Base-by-base conservation (phyloP, 2,329 filamentous ascomycete genomes). In the Chrysoporthe puriensis region DNA sequence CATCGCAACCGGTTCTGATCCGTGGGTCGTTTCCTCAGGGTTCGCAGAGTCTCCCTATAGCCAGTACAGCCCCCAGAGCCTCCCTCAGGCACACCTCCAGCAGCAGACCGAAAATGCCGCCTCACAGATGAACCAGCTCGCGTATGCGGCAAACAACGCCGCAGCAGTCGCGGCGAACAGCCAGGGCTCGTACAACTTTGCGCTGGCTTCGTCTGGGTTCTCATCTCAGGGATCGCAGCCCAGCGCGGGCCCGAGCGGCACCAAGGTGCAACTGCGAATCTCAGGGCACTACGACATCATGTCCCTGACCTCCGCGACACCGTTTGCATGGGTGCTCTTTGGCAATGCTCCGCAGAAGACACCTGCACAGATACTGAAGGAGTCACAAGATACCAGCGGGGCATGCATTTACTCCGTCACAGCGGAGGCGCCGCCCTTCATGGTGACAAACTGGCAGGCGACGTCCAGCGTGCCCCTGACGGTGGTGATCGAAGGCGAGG, bases 201-300 rank as follows among this genome's bases (percentile, higher is more conserved):
- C 94, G 75, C 81, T 87, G 64, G 80, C 87, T 44, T 80, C 87
- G 73, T 86, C 86, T 69, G 88, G 88, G 67, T 85, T 89, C 74
- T 81, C 71, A 84, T 89, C 68, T 90, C 90, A 66, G 56, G 69
- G 69, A 13, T 13, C 87, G 77, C 85, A 88, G 69, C 95, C 94
- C 21, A 81, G 82, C 57, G 84, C 87, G 74, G 94, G 94, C 56
- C 79, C 84, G 44, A 85, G 86, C 74, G 91, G 91, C 64, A 91
- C 90, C 26, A 89, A 89, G 73, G 82, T 97, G 11, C 85, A 86
- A 69, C 84, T 97, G 71, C 90, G 92, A 76, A 86, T 97, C 42
- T 88, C 90, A 63, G 90, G 91, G 56, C 85, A 90, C 69, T 92
- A 92, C 80, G 91, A 97, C 75, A 80, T 97, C 69, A 79, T 84